Percentiles rank a stretch among this genome's conserved stretches.
Evolutionary conservation across 805 yeast genomes (phyloP).

Genomic region (Lachancea sp.): DNA sequence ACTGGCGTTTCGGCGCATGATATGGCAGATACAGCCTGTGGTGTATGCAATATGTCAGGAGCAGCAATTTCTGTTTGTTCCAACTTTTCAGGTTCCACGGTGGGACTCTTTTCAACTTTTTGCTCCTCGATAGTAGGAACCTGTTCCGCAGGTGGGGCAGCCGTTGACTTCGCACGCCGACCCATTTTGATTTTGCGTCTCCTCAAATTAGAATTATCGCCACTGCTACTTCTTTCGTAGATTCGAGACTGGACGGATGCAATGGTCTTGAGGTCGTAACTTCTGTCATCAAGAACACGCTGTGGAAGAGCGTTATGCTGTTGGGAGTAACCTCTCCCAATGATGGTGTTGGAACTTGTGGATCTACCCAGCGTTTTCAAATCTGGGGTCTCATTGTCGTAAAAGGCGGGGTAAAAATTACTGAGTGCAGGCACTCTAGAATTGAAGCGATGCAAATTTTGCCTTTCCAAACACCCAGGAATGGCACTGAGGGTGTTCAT

Average conservation of each 20-base stretch:
- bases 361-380: constrained; percentile 5
- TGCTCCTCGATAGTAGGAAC: neutral
- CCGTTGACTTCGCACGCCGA: constrained; percentile 6
- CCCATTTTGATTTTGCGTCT: constrained; percentile 27
- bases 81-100: neutral
- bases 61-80: neutral
- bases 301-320: constrained; percentile 23
- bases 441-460: constrained; percentile 28
- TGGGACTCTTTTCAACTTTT: neutral
- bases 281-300: constrained; percentile 18
- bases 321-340: constrained; percentile 11
- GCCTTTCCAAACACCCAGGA: constrained; percentile 32
- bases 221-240: constrained; percentile 24
- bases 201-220: constrained; percentile 23
- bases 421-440: constrained; percentile 30
- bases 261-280: constrained; percentile 24
- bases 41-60: constrained; percentile 3
- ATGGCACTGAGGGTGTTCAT: constrained; percentile 36
- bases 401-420: constrained; percentile 15
- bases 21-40: constrained; percentile 3
- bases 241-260: constrained; percentile 29
- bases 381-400: constrained; percentile 4
- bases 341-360: constrained; percentile 2
- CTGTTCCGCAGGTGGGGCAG: neutral
- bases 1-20: constrained; percentile 1